Evolutionary conservation across 2,329 filamentous ascomycete genomes (phyloP).

Genomic region (Elsinoe necatrix): DNA sequence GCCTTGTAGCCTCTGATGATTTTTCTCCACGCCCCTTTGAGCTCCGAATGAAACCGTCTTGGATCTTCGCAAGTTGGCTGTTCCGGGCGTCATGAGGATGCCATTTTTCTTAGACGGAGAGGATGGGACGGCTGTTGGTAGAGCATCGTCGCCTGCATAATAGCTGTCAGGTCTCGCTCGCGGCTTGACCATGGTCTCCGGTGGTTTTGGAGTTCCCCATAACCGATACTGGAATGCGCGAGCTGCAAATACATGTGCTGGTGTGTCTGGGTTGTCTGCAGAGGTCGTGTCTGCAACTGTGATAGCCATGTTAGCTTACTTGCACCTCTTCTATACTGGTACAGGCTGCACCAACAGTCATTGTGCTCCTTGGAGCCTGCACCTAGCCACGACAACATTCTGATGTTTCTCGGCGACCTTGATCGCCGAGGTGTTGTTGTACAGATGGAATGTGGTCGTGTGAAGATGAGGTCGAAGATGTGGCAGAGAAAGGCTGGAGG

Average conservation of each 20-base stretch:
- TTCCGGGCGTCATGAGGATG: conserved; percentile 57
- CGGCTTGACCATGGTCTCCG: conserved; percentile 2
- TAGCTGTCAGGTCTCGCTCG: background rate
- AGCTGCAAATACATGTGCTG: conserved; percentile 58
- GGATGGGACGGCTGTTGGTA: background rate
- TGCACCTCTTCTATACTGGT: background rate
- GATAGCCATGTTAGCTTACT: background rate
- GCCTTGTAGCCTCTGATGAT: conserved; percentile 25
- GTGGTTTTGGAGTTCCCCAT: conserved; percentile 51
- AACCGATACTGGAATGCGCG: conserved; percentile 58
- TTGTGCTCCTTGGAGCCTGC: background rate
- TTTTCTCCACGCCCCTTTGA: conserved; percentile 48
- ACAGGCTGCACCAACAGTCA: background rate
- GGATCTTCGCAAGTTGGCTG: conserved; percentile 42
- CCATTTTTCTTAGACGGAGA: conserved; percentile 45
- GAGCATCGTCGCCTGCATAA: background rate
- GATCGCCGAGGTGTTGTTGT: conserved; percentile 3
- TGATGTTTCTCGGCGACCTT: background rate
- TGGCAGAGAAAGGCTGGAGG: background rate
- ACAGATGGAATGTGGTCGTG: background rate
- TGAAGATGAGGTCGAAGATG: background rate
- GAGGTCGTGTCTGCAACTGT: conserved; percentile 10
- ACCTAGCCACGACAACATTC: conserved; percentile 12
- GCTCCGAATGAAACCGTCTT: conserved; percentile 56
- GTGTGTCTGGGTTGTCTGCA: conserved; percentile 53